Percentiles rank a stretch among this genome's conserved stretches.
phyloP scores from a whole-genome alignment of 768 basidiomycete species.

The Pisolithus sp. region DNA sequence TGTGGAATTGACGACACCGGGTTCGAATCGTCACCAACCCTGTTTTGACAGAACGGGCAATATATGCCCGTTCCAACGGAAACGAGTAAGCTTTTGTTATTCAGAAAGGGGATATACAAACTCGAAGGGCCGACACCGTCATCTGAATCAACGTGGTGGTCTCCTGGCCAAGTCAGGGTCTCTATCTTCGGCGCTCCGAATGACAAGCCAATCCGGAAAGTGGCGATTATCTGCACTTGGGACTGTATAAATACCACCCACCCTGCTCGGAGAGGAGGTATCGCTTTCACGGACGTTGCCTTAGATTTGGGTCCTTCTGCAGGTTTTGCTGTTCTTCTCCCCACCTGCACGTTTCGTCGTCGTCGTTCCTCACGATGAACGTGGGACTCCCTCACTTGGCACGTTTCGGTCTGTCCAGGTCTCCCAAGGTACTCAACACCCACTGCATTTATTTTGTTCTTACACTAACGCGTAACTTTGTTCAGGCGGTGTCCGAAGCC shows the following conservation, averaged over 20 bases:
- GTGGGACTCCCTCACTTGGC: slow-evolving; percentile 23
- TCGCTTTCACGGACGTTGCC: slow-evolving; percentile 6
- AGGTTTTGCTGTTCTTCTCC: slow-evolving; percentile 6
- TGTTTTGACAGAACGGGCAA: slow-evolving; percentile 1
- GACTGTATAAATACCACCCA: slow-evolving; percentile 21
- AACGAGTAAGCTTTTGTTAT: slow-evolving; percentile 6
- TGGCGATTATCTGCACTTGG: not conserved
- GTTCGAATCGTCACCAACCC: not conserved
- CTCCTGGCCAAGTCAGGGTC: slow-evolving; percentile 14
- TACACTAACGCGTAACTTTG: slow-evolving; percentile 6
- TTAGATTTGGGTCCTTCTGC: not conserved
- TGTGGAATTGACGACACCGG: not conserved
- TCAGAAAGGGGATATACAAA: slow-evolving; percentile 1
- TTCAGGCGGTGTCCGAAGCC: slow-evolving; percentile 29
- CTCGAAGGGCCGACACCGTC: not conserved
- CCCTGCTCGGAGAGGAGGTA: slow-evolving; percentile 7
- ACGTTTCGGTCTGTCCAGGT: slow-evolving; percentile 12
- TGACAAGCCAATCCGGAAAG: slow-evolving; percentile 1
- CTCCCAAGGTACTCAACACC: slow-evolving; percentile 20
- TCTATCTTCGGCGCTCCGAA: slow-evolving; percentile 13
- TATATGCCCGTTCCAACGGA: slow-evolving; percentile 3
- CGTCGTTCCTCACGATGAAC: slow-evolving; percentile 14
- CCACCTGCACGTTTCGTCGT: slow-evolving; percentile 9
- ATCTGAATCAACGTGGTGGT: slow-evolving; percentile 4
- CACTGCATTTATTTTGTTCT: not conserved